Evolutionary conservation across 257 asterid species (phyloP).

Genomic region (Penstemon barbatus): DNA sequence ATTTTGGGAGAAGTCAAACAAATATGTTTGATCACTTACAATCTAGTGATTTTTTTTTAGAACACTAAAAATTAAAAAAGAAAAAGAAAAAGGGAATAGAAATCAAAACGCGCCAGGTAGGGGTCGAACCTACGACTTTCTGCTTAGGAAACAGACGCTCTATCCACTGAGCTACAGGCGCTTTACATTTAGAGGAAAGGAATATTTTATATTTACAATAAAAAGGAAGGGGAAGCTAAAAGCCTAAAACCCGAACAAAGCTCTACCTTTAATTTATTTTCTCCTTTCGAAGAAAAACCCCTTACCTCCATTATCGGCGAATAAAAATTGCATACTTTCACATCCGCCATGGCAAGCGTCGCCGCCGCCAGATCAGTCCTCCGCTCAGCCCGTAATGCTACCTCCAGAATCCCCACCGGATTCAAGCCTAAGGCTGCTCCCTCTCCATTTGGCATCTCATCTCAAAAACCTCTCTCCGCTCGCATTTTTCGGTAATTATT

Average conservation of each 20-base stretch:
- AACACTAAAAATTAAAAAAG: not conserved
- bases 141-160: conserved; percentile 87
- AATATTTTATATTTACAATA: too few species aligned
- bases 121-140: conserved; percentile 93
- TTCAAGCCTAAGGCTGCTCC: conserved; percentile 47
- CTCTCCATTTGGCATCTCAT: conserved; percentile 63
- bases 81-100: not conserved
- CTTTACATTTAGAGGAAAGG: not conserved
- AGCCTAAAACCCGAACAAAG: conserved; percentile 31
- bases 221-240: not conserved
- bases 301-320: not conserved
- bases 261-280: not conserved
- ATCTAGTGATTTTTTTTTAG: too few species aligned
- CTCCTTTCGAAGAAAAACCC: not conserved
- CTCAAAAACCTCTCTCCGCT: conserved; percentile 62
- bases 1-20: too few species aligned
- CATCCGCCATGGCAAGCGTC: conserved; percentile 48
- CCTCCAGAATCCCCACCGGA: conserved; percentile 46
- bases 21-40: too few species aligned
- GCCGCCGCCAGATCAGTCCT: conserved; percentile 73
- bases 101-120: conserved; percentile 76
- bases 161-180: conserved; percentile 87
- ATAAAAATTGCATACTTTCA: conserved; percentile 7
- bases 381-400: conserved; percentile 60
- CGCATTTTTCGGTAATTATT: conserved; percentile 67